These are phyloP conservation scores for Fraxinus xanthoxyloides DNA, from an alignment of 305 asterid species.

Conservation along the genomic window DNA sequence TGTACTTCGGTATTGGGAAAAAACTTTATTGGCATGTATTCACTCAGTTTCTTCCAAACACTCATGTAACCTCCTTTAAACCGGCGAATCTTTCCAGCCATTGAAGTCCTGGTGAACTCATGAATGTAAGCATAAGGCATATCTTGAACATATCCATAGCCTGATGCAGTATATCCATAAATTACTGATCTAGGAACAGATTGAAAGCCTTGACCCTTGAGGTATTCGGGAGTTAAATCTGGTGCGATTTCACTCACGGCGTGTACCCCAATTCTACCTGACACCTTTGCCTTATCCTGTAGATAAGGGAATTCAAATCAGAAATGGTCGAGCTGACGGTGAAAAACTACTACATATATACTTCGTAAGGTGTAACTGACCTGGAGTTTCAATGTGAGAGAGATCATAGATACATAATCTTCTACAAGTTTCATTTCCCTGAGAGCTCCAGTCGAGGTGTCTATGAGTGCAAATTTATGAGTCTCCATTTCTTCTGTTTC, in stretches of 20 bases:
- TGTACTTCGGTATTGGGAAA: slow-evolving; percentile 62
- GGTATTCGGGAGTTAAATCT: slow-evolving; percentile 57
- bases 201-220: slow-evolving; percentile 49
- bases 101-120: slow-evolving; percentile 79
- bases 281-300: slow-evolving; percentile 65
- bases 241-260: slow-evolving; percentile 68
- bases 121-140: slow-evolving; percentile 81
- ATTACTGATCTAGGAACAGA: slow-evolving; percentile 72
- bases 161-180: slow-evolving; percentile 83
- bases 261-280: slow-evolving; percentile 69
- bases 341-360: not conserved
- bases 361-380: slow-evolving; percentile 28
- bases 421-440: slow-evolving; percentile 62
- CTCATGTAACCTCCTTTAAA: slow-evolving; percentile 73
- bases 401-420: slow-evolving; percentile 70
- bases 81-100: slow-evolving; percentile 80
- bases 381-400: slow-evolving; percentile 80
- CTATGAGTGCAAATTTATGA: slow-evolving; percentile 66
- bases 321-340: not conserved
- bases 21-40: slow-evolving; percentile 48
- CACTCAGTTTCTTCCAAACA: slow-evolving; percentile 62
- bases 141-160: slow-evolving; percentile 76
- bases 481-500: slow-evolving; percentile 74
- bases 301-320: not conserved
- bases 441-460: slow-evolving; percentile 60